Conservation (phyloP, 1,139 yeast genomes). For the Taphrina sp. region DNA sequence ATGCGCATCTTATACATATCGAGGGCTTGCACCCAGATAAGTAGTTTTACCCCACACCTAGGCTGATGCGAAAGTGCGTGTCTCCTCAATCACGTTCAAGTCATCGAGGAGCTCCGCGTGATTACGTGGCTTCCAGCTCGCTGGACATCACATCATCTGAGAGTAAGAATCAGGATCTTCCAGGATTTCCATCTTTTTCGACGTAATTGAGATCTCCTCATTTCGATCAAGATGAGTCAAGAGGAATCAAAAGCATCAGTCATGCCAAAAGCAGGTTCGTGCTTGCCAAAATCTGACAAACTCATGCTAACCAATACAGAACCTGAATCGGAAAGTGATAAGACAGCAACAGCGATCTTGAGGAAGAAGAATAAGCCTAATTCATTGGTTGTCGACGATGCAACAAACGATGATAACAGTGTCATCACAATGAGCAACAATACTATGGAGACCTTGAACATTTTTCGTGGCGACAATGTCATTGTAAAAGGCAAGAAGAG, state of each 20-base stretch:
- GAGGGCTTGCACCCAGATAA: too few species aligned
- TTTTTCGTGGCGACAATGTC: slow-evolving; percentile 97
- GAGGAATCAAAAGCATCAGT: slow-evolving; percentile 22
- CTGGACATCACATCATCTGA: too few species aligned
- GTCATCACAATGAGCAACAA: slow-evolving; percentile 91
- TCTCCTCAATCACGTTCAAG: too few species aligned
- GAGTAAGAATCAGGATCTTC: too few species aligned
- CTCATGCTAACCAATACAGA: slow-evolving; percentile 5
- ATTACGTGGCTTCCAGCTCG: slow-evolving; percentile 11
- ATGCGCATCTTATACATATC: too few species aligned
- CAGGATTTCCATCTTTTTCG: too few species aligned
- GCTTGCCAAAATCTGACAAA: not conserved
- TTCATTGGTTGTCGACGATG: slow-evolving; percentile 88
- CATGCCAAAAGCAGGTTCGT: slow-evolving; percentile 28
- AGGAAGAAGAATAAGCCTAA: slow-evolving; percentile 98
- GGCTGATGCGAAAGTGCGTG: too few species aligned
- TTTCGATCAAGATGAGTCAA: not conserved
- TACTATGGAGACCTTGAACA: slow-evolving; percentile 91
- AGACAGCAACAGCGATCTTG: slow-evolving; percentile 83
- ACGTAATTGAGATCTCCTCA: too few species aligned
- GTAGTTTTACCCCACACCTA: too few species aligned
- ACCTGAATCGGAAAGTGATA: slow-evolving; percentile 29
- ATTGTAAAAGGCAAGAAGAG: slow-evolving; percentile 97
- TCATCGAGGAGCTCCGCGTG: slow-evolving; percentile 16
- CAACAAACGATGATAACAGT: slow-evolving; percentile 94